Evolutionary conservation across 2,329 filamentous ascomycete species (phyloP).

Genomic region (Fusarium brevicatenulatum): DNA sequence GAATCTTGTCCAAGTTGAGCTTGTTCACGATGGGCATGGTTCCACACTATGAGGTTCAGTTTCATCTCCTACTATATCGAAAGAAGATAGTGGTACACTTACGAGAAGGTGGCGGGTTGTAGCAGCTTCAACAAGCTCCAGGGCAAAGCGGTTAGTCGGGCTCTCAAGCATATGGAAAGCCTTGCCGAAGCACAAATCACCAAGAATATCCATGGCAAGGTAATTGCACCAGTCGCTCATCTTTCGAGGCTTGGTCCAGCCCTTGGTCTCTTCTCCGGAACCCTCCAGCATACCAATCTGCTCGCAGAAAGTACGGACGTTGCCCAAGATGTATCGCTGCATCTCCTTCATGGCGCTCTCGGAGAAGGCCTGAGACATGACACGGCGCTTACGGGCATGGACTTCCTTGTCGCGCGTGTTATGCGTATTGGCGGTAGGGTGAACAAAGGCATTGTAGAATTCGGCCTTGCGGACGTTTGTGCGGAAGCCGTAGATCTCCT

Average conservation of each 20-base stretch:
- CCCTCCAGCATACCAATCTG: conserved; percentile 58
- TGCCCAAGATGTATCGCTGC: conserved; percentile 73
- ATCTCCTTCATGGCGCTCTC: conserved; percentile 73
- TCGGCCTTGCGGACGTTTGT: conserved; percentile 73
- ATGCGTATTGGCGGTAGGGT: conserved; percentile 77
- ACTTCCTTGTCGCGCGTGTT: conserved; percentile 74
- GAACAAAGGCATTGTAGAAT: conserved; percentile 79
- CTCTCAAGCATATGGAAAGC: conserved; percentile 70
- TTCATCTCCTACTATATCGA: background rate
- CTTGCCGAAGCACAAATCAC: conserved; percentile 70
- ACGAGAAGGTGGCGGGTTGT: conserved; percentile 76
- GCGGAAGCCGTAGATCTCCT: conserved; percentile 72
- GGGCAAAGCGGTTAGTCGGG: conserved; percentile 71
- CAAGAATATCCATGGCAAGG: conserved; percentile 70
- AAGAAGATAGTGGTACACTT: conserved; percentile 45
- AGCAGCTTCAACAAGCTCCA: conserved; percentile 73
- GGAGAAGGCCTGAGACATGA: conserved; percentile 77
- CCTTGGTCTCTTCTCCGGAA: conserved; percentile 60
- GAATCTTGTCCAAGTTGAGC: conserved; percentile 72
- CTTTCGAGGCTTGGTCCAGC: conserved; percentile 68
- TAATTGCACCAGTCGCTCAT: conserved; percentile 73
- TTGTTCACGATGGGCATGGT: conserved; percentile 76
- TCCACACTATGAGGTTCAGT: conserved; percentile 64
- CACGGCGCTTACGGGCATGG: conserved; percentile 76
- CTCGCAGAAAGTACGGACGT: conserved; percentile 73